Evolutionary conservation across 345 rosid genomes (phyloP), one percentile per base, ranked within the genome.

Genomic region (Reutealis trisperma): DNA sequence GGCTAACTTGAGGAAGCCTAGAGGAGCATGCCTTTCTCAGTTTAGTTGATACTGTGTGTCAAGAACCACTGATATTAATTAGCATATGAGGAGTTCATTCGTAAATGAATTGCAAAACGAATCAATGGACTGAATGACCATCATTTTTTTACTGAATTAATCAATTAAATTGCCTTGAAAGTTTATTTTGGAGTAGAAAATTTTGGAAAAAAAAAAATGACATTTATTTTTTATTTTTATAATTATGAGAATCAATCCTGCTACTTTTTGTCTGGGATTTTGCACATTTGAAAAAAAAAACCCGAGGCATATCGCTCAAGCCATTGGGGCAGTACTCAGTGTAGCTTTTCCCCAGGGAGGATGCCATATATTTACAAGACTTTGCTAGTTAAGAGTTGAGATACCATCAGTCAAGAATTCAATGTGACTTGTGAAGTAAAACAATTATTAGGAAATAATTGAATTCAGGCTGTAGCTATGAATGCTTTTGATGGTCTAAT

Each of bases 371-470:
- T 24, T 62, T 62, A 45, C 13, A 45, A 6, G 0, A 12, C 51
- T 45, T 8, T 12, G 51, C 13, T 45, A 45, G 51, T 45, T 45
- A 45, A 45, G 15, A 9, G 15, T 49, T 9, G 15, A 71, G 49
- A 34, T 59, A 55, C 6, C 42, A 15, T 16, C 9, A 2, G 34
- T 52, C 5, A 65, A 64, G 19, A 75, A 75, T 63, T 47, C 51
- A 75, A 75, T 64, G 47, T 75, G 45, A 75, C 70, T 63, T 75
- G 51, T 64, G 47, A 64, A 37, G 63, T 64, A 65, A 13, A 63
- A 19, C 32, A 63, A 74, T 74, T 64, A 75, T 47, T 64, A 75
- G 30, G 71, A 75, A 75, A 51, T 75, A 75, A 75, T 75, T 27
- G 34, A 75, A 63, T 64, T 75, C 5, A n/a, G n/a, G 49, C 19